Evolutionary conservation across 495 filamentous ascomycete genomes (phyloP).

Genomic region (Annulohypoxylon bovei): DNA sequence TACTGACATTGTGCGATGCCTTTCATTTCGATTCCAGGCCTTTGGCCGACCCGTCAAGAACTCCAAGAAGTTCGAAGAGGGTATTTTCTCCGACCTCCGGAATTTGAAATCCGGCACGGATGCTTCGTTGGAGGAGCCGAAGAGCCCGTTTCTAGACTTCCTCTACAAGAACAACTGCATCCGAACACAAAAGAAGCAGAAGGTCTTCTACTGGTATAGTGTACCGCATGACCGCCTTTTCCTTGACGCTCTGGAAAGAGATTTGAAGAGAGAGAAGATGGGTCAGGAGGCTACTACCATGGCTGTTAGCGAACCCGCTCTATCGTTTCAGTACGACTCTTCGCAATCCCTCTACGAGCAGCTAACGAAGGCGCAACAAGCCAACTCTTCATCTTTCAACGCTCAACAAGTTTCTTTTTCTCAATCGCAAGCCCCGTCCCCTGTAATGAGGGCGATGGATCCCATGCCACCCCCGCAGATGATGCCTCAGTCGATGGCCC

Average conservation of each 20-base stretch:
- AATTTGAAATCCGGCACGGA: constrained; percentile 98
- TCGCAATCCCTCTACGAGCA: constrained; percentile 99
- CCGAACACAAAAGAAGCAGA: constrained; percentile 99
- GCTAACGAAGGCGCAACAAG: constrained; percentile 98
- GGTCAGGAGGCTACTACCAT: constrained; percentile 96
- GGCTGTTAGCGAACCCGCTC: constrained; percentile 92
- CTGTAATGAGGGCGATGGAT: constrained; percentile 88
- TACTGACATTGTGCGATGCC: constrained; percentile 97
- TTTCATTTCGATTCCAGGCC: constrained; percentile 97
- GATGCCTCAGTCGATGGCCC: constrained; percentile 82
- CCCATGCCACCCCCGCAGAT: constrained; percentile 76
- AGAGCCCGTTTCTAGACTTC: constrained; percentile 98
- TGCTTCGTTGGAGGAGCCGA: constrained; percentile 98
- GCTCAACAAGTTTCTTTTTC: constrained; percentile 83
- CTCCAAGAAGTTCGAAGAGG: constrained; percentile 99
- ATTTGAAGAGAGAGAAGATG: constrained; percentile 99
- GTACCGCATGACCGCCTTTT: constrained; percentile 98
- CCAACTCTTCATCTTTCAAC: constrained; percentile 94
- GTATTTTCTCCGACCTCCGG: constrained; percentile 97
- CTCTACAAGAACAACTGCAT: constrained; percentile 99
- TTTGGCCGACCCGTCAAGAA: constrained; percentile 99
- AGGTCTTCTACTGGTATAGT: constrained; percentile 99
- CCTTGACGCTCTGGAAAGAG: constrained; percentile 94
- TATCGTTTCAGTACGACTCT: constrained; percentile 99
- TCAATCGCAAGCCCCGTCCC: constrained; percentile 78